Evolutionary conservation across 2,329 filamentous ascomycete species (phyloP), one percentile per base, ranked within the genome.

Genomic region (Clarireedia monteithiana): DNA sequence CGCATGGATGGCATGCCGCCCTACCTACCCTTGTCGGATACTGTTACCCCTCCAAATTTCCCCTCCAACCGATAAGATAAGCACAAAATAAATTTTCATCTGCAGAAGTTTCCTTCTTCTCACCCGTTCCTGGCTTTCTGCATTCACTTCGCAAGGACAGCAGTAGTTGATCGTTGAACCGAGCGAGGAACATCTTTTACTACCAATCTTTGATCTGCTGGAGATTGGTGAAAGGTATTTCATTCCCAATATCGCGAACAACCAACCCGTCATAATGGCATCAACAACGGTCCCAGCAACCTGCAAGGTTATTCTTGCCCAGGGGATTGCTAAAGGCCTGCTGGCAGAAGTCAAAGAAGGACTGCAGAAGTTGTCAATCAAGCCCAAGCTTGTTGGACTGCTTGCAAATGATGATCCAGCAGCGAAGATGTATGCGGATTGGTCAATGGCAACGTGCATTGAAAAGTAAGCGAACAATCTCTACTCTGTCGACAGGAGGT

Each of bases 391-490:
- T 53, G 88, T 92, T 46, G 94, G 92, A 58, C 96, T 96, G 73
- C 78, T 99, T 56, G 91, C 92, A 63, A 97, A 96, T 73, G 81
- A 82, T 62, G 94, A 99, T 73, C 90, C 91, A 30, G 89, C 91
- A 40, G 92, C 92, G 34, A 78, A 88, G 65, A 90, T 95, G 76
- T 97, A 99, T 70, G 94, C 94, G 54, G 89, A 96, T 72, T 96
- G 90, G 89, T 96, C 92, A 42, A 89, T 90, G 72, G 96, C 95
- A 80, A 96, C 94, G 4, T 96, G 90, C 73, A 82, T 85, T 72
- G 92, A 97, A 72, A 95, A 96, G 91, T 96, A 78, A 86, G 87
- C 73, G 23, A 55, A 38, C 47, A 42, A 26, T 34, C 51, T 44
- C 30, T 34, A 34, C 30, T 34, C 9, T 12, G 30, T 34, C 30